phyloP scores from a whole-genome alignment of 345 rosid genomes.

The Balakata baccata region DNA sequence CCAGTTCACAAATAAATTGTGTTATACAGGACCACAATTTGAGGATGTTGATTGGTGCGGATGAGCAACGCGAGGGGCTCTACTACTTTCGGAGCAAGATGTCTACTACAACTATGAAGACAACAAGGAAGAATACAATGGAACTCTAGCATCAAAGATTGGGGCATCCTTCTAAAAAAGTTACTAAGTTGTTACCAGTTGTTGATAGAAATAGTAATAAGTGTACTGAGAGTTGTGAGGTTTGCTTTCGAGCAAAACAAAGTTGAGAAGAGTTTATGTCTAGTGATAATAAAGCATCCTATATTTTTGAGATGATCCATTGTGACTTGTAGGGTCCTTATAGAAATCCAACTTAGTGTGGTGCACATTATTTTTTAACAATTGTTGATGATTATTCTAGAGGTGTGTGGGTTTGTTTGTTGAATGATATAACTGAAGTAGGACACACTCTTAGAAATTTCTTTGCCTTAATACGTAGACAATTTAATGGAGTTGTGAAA shows the following conservation, averaged over 20 bases:
- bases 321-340: background rate
- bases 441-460: background rate
- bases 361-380: background rate
- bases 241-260: too few relatives aligned
- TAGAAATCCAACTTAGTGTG: background rate
- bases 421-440: constrained; percentile 1
- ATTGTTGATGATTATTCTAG: background rate
- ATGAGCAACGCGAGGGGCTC: background rate
- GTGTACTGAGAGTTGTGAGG: too few relatives aligned
- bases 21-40: constrained; percentile 21
- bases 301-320: background rate
- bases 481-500: background rate
- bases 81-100: background rate
- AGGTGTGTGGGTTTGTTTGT: constrained; percentile 9
- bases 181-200: too few relatives aligned
- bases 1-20: constrained; percentile 9
- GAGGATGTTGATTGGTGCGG: constrained; percentile 1
- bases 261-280: too few relatives aligned
- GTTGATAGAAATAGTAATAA: too few relatives aligned
- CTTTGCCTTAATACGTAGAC: background rate
- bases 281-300: too few relatives aligned
- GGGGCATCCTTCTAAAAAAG: too few relatives aligned
- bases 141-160: too few relatives aligned
- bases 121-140: too few relatives aligned
- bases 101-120: background rate